A percentile compares a stretch with the other conserved stretches of the same genome.
Conservation (phyloP, 257 asterid species). For the Capsicum chinense region DNA sequence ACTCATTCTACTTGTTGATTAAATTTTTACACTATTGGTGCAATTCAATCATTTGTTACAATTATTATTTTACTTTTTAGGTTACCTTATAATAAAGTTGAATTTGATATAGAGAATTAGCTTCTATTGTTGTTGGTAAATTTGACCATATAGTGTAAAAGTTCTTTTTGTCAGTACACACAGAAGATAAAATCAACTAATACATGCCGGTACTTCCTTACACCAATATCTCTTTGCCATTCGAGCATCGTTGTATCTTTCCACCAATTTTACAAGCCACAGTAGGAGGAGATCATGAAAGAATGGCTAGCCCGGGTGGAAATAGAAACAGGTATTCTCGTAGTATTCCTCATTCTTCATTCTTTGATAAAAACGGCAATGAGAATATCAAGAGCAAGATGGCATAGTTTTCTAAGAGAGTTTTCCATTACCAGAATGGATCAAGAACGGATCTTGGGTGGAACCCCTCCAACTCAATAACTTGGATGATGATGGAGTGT, state of each 20-base stretch:
- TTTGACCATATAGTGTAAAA: too few relatives aligned
- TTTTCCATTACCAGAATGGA: too few relatives aligned
- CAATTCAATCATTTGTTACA: too few relatives aligned
- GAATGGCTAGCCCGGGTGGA: constrained; percentile 27
- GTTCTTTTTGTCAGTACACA: too few relatives aligned
- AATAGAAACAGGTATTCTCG: constrained; percentile 42
- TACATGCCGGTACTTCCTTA: constrained; percentile 53
- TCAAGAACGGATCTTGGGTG: too few relatives aligned
- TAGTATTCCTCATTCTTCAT: constrained; percentile 46
- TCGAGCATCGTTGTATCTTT: constrained; percentile 37
- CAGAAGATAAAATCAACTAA: constrained; percentile 21
- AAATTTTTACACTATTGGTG: too few relatives aligned
- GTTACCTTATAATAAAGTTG: too few relatives aligned
- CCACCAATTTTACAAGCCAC: constrained; percentile 42
- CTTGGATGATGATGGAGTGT: too few relatives aligned
- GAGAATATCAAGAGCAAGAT: constrained; percentile 74
- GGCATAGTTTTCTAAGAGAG: constrained; percentile 46
- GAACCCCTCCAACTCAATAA: too few relatives aligned
- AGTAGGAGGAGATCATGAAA: constrained; percentile 44
- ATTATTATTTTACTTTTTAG: too few relatives aligned
- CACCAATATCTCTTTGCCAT: constrained; percentile 60
- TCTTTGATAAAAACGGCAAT: constrained; percentile 71
- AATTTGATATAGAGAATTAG: too few relatives aligned
- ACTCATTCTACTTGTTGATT: background rate
- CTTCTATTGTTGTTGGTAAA: too few relatives aligned